Base-by-base conservation (phyloP, 768 basidiomycete species). In the Termitomyces eurrhizus region DNA sequence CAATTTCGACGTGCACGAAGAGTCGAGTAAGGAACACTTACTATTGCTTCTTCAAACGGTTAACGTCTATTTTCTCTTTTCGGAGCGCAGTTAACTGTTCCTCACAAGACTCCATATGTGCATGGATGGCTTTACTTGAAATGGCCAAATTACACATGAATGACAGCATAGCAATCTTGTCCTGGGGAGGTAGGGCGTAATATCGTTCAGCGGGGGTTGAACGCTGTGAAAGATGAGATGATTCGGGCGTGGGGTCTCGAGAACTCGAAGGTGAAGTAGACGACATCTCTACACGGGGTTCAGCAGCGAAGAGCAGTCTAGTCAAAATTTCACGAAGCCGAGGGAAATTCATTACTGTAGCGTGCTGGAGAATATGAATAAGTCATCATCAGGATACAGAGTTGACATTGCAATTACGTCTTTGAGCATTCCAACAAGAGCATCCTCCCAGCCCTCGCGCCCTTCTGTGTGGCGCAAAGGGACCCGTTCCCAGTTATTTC, bases 61-160 rank as follows among this genome's bases (percentile, higher is more conserved):
- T 97, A 62, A 95, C 86, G 63, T 98, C 97, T 36, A 95, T 94
- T 73, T 95, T 92, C 73, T 96, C 93, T 74, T 98, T 99, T 64
- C 97, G 77, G 37, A 97, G 78, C 32, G 95, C 92, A 9, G 97
- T 98, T 63, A 99, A 73, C 64, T 90, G 88, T 66, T 90, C 84
- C 68, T 95, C 94, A 67, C 92, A 93, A 49, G 85, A 83, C 67
- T 99, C 97, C 85, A 98, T 90, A 67, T 93, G 91, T 6, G 82
- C 74, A 69, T 95, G 91, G 24, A 98, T 87, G 11, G 86, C 82
- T 74, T 94, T 96, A 73, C 92, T 94, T 26, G 95, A 93, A 29
- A 95, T 85, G 1, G 89, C 94, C 54, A 95, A 74, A 68, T 95
- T 93, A 74, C 88, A 90, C 77, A 99, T 83, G 76, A 96, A 98